Evolutionary conservation across 164 flowering plant genomes (phyloP), one percentile per base, ranked within the genome.

Genomic region (Aristolochia fimbriata): DNA sequence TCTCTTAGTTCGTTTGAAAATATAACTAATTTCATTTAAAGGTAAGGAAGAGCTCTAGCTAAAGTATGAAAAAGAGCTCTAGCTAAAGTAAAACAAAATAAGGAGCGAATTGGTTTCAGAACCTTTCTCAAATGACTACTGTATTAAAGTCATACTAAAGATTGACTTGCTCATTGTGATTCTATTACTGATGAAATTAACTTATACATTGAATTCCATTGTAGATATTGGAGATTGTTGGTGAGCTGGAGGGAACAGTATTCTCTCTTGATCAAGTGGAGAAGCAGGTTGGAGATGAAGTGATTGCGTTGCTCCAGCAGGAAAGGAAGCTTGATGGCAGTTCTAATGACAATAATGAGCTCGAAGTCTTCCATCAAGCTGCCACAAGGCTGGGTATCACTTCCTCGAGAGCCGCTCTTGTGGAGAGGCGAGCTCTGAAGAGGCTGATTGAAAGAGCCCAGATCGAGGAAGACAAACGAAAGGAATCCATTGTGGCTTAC

Each of bases 231-330:
- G 96, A 85, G 62, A 78, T 94, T 67, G 76, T 85, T 7, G 62
- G 58, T 70, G 97, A 91, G 70, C 83, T 94, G 16, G 79, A 86
- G 62, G 80, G 71, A 62, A 73, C 75, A 30, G 76, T 65, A 3
- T 87, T 94, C 71, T 59, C 79, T 4, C 84, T 91, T 50, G 91
- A 91, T 71, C 87, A 83, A 0, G 64, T 56, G 22, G 99, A 94
- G 81, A 94, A 94, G 73, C 96, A 88, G 79, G 74, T 83, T 62
- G 99, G 99, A 7, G 96, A 91, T 73, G 96, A 94, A 46, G 81
- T 94, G 37, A 85, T 94, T 69, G 69, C 76, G 58, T 71, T 94
- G 76, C 96, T 94, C 60, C 97, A 87, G 75, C 89, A 88, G 65
- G 97, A 89, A 58, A 83, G 79, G 72, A 88, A 82, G 67, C 75